phyloP scores from a whole-genome alignment of 371 early-diverging fungal species.

The Parasitella parasitica region DNA sequence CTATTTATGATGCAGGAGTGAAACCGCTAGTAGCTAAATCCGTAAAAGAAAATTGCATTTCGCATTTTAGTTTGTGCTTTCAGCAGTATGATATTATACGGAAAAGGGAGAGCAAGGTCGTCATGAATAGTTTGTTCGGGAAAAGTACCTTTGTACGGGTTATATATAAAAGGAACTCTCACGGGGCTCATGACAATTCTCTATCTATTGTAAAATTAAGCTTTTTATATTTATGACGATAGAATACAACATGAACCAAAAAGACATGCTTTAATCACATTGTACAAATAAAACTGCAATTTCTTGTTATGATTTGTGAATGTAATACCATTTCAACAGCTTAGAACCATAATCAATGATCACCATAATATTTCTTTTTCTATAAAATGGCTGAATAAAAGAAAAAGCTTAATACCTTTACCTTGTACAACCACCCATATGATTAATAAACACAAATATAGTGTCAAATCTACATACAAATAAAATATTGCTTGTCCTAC shows the following conservation, averaged over 20 bases:
- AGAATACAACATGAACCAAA: background rate
- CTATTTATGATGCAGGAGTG: background rate
- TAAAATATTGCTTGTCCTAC: background rate
- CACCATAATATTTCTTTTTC: background rate
- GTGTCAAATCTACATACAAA: background rate
- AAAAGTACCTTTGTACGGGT: background rate
- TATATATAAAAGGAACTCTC: background rate
- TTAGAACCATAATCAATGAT: background rate
- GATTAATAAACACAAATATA: background rate
- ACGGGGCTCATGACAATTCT: background rate
- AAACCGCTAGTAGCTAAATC: background rate
- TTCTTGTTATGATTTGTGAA: background rate
- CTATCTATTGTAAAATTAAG: background rate
- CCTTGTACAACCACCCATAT: background rate
- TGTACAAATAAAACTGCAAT: slow-evolving; percentile 7
- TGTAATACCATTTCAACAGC: background rate
- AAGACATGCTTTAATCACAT: background rate
- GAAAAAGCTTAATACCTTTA: background rate
- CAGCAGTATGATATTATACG: background rate
- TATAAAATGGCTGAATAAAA: background rate
- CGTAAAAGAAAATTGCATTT: background rate
- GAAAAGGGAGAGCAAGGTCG: slow-evolving; percentile 1
- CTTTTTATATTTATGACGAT: background rate
- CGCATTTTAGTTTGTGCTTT: background rate
- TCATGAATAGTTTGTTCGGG: background rate